These are phyloP conservation scores for Beauveria asiatica DNA, from an alignment of 2,329 filamentous ascomycete species.

Conservation along the genomic window DNA sequence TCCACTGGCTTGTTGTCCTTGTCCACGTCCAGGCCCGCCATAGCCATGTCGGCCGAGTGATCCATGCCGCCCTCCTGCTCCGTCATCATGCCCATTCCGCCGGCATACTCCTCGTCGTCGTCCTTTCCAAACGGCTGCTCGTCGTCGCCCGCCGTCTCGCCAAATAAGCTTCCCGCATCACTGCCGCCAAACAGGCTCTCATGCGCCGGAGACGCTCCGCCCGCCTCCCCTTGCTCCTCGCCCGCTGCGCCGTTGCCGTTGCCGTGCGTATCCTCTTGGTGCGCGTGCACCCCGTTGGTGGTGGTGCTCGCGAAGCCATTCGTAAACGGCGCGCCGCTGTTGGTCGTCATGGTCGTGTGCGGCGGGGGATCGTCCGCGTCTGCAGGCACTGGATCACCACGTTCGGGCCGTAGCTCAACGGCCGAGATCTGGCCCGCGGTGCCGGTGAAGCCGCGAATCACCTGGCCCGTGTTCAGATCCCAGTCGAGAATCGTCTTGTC, in stretches of 20 bases:
- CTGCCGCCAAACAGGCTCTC: conserved; percentile 77
- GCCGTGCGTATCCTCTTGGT: conserved; percentile 11
- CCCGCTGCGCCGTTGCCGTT: conserved; percentile 25
- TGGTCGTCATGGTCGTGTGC: conserved; percentile 63
- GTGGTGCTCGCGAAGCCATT: conserved; percentile 26
- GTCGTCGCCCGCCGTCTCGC: conserved; percentile 50
- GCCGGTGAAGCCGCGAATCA: conserved; percentile 66
- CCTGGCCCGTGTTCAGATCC: conserved; percentile 81
- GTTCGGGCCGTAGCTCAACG: conserved; percentile 75
- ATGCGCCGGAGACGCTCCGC: conserved; percentile 58
- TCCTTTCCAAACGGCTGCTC: conserved; percentile 64
- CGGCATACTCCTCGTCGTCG: conserved; percentile 76
- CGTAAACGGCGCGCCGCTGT: conserved; percentile 53
- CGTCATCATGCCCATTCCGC: conserved; percentile 55
- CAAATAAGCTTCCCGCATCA: conserved; percentile 77
- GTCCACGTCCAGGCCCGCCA: conserved; percentile 25
- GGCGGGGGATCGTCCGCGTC: conserved; percentile 52
- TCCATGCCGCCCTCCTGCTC: conserved; percentile 32
- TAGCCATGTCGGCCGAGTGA: conserved; percentile 35
- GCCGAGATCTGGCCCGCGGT: conserved; percentile 78
- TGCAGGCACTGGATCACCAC: conserved; percentile 64
- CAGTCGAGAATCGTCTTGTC: conserved; percentile 91
- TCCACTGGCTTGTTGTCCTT: conserved; percentile 17
- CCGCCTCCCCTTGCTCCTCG: conserved; percentile 31
- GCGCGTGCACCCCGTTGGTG: conserved; percentile 35